Evolutionary conservation across 345 rosid genomes (phyloP), one percentile per base, ranked within the genome.

Genomic region (Balakata baccata): DNA sequence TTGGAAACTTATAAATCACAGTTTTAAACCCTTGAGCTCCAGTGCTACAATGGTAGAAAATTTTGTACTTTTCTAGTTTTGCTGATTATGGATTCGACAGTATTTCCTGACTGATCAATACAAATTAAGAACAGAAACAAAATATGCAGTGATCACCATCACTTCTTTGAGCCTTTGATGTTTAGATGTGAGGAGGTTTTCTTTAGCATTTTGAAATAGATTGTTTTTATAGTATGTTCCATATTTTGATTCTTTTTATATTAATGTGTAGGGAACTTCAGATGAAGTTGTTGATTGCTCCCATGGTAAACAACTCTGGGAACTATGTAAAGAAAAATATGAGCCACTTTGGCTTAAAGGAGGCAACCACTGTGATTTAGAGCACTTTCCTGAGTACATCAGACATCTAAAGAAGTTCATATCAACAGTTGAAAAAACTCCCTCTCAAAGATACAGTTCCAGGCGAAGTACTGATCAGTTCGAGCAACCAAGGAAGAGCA

Each of bases 231-330:
- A 9, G 5, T 41, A 10, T 25, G 64, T 47, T 64, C 25, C 70
- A 22, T 53, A 14, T 68, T 25, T 49, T 75, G 62, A 63, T 84
- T 68, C 29, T 37, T 20, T 20, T 37, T 8, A 45, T 34, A 9
- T 63, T 43, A 11, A 68, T 70, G 54, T 70, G 74, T 66, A 92
- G 98, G 98, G 98, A 78, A 94, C 97, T 41, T 81, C 91, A 3
- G 97, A 94, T 62, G 97, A 94, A 74, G 98, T 92, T 43, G 98
- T 94, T 22, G 95, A 92, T 80, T 94, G 89, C 77, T 92, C 97
- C 18, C 97, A 94, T 59, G 98, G 98, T 45, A 94, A 85, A 87
- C 97, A 90, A 69, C 91, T 94, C 7, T 92, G 98, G 98, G 97
- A 94, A 67, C 87, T 94, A n/a, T 94, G 97, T 87, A 88, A 88